Evolutionary conservation across 202 grass and related monocot genomes (phyloP).

Genomic region (Schoenoplectus tabernaemontani): DNA sequence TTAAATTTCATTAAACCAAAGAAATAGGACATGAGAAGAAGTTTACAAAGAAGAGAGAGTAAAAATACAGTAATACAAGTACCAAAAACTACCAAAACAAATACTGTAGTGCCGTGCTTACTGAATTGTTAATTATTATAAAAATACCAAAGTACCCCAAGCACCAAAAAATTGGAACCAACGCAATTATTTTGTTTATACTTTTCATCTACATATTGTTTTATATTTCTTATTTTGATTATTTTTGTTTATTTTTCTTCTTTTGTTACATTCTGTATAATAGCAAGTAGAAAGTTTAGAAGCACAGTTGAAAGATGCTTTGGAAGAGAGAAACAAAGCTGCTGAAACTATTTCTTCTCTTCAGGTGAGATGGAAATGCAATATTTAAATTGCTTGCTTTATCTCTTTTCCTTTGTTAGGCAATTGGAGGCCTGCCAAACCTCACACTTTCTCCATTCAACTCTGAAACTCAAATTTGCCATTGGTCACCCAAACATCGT

Average conservation of each 20-base stretch:
- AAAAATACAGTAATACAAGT: neutral
- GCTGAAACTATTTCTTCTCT: conserved; percentile 92
- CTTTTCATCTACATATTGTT: neutral
- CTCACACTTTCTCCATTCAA: too few relatives aligned
- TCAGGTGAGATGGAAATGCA: conserved; percentile 44
- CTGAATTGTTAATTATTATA: neutral
- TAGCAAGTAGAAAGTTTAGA: conserved; percentile 96
- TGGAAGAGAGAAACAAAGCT: conserved; percentile 69
- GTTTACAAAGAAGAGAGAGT: neutral
- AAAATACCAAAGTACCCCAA: neutral
- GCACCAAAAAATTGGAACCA: neutral
- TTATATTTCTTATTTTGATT: neutral
- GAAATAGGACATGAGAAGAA: neutral
- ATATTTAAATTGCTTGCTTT: conserved; percentile 5
- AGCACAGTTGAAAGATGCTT: conserved; percentile 64
- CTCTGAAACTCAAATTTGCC: too few relatives aligned
- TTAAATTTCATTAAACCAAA: neutral
- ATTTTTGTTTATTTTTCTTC: neutral
- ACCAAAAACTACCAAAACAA: neutral
- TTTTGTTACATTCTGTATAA: neutral
- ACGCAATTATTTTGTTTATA: conserved; percentile 16
- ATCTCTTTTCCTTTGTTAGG: conserved; percentile 15
- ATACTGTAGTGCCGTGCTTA: neutral
- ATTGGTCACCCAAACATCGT: too few relatives aligned
- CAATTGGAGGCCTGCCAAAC: neutral